A percentile compares a stretch with the other conserved stretches of the same genome.
phyloP scores from a whole-genome alignment of 768 basidiomycete genomes.

The Pleurotus sapidus region DNA sequence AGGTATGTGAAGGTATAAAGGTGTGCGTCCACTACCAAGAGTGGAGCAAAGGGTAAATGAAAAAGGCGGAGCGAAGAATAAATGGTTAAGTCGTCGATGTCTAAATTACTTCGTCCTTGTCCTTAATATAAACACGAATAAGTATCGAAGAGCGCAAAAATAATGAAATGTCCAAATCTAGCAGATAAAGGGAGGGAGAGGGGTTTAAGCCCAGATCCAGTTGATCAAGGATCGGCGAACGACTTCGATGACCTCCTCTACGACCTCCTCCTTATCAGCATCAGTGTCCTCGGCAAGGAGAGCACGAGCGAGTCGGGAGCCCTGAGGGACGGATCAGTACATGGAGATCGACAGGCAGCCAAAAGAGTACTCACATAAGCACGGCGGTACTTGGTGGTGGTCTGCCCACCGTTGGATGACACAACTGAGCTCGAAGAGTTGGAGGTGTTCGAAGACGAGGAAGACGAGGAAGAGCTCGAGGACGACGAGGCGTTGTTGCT shows the following conservation, averaged over 20 bases:
- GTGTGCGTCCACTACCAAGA: too few species aligned
- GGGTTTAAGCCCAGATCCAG: constrained; percentile 5
- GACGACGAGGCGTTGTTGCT: background rate
- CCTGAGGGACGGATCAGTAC: background rate
- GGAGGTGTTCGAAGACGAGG: background rate
- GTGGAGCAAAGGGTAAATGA: too few species aligned
- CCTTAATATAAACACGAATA: too few species aligned
- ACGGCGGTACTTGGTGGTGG: background rate
- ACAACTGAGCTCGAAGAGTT: too few species aligned
- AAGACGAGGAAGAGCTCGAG: background rate
- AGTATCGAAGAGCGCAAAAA: too few species aligned
- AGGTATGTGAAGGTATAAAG: too few species aligned
- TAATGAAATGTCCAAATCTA: too few species aligned
- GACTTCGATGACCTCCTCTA: constrained; percentile 6
- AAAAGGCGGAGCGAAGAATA: too few species aligned
- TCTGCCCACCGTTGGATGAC: background rate
- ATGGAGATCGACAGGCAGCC: background rate
- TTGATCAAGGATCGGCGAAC: constrained; percentile 7
- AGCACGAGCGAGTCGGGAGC: constrained; percentile 6
- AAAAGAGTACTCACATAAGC: background rate
- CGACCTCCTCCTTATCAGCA: background rate
- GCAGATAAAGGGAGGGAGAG: too few species aligned
- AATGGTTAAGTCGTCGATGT: too few species aligned
- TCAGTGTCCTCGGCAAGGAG: background rate
- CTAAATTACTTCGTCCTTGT: too few species aligned